Conservation (phyloP, 2,329 filamentous ascomycete genomes). For the Trichocomaceae sp. region DNA sequence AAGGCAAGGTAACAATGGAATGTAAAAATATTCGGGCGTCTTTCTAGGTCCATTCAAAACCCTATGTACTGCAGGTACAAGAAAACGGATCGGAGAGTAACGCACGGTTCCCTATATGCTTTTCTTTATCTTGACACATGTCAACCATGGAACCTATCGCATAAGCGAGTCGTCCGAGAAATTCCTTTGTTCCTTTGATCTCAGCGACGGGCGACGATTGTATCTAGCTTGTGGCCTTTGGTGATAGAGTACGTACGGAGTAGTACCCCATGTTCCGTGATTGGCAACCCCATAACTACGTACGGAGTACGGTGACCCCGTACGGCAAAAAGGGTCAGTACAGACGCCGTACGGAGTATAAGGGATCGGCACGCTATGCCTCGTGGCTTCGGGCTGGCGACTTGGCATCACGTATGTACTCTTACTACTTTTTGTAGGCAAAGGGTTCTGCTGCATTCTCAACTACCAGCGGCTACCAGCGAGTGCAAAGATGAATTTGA, state of each 20-base stretch:
- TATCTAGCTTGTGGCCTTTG: neutral
- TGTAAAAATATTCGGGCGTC: neutral
- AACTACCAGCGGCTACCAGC: neutral
- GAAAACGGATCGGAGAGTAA: neutral
- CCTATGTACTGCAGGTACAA: neutral
- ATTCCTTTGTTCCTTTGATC: neutral
- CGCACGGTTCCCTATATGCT: neutral
- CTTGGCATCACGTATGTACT: neutral
- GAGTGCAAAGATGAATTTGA: neutral
- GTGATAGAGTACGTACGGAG: no score
- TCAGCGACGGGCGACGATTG: no score
- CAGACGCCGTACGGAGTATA: neutral
- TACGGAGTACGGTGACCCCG: no score
- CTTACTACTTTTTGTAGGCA: neutral
- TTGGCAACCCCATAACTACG: no score
- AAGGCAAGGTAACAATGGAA: neutral
- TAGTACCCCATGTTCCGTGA: neutral
- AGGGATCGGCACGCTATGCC: neutral
- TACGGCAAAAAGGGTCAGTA: neutral
- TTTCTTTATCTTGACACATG: neutral
- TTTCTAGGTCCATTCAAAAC: neutral
- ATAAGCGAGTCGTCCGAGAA: neutral
- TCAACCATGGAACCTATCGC: neutral
- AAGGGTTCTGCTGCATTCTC: neutral
- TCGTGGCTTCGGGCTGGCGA: neutral